A percentile compares a stretch with the other conserved stretches of the same genome.
Evolutionary conservation across 1,284 basidiomycete species (phyloP).

Genomic region (Pisolithus thermaeus): DNA sequence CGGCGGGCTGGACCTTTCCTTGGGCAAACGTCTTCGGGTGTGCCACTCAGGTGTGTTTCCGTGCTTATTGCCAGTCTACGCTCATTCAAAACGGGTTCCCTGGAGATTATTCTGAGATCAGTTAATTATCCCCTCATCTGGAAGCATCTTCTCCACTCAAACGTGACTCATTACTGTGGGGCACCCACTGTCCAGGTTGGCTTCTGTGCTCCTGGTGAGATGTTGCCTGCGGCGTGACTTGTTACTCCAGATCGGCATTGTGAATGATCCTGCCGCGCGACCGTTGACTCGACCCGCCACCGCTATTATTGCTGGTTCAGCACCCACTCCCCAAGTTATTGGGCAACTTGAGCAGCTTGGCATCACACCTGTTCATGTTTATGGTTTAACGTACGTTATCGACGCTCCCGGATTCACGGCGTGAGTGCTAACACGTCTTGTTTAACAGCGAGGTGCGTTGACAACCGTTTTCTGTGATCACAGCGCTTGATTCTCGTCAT

Average conservation of each 20-base stretch:
- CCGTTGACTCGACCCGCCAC: conserved; percentile 47
- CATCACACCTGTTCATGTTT: conserved; percentile 78
- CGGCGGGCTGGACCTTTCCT: conserved; percentile 80
- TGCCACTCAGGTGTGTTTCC: conserved; percentile 53
- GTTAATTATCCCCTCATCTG: conserved; percentile 74
- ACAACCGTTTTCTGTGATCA: background rate
- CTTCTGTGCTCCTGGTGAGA: conserved; percentile 1
- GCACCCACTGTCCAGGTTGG: conserved; percentile 82
- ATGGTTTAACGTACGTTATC: conserved; percentile 65
- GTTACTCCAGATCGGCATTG: conserved; percentile 61
- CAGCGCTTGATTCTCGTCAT: background rate
- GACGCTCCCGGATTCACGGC: background rate
- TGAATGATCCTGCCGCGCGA: conserved; percentile 64
- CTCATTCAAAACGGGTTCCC: background rate
- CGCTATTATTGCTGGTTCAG: conserved; percentile 76
- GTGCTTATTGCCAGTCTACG: background rate
- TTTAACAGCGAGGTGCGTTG: conserved; percentile 21
- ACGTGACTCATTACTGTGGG: conserved; percentile 82
- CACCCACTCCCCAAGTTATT: conserved; percentile 82
- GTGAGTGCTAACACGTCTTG: background rate
- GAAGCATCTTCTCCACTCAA: conserved; percentile 68
- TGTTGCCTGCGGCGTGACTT: background rate
- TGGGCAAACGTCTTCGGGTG: conserved; percentile 75
- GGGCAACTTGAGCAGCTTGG: conserved; percentile 69
- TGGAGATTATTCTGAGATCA: conserved; percentile 65